Evolutionary conservation across 192 early-diverging fungal species (phyloP), one percentile per base, ranked within the genome.

Genomic region (Thoreauomyces humboldtii): DNA sequence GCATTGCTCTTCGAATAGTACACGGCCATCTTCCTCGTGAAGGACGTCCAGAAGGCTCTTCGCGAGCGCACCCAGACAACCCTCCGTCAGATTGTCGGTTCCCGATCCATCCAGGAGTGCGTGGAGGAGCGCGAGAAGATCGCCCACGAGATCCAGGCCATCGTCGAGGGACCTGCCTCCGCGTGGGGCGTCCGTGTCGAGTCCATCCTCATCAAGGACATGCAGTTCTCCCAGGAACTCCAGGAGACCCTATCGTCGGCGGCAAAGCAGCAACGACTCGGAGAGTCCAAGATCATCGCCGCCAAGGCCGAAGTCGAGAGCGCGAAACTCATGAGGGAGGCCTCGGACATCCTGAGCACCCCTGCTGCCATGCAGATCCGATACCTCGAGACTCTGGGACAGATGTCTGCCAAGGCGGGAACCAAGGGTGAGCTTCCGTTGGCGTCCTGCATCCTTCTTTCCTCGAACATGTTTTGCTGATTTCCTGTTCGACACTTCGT

Each of bases 31-130:
- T 97, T 87, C 75, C 84, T 89, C 15, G 91, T 96, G 7, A 77
- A 79, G n/a, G 76, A 93, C 61, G 90, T 95, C n/a, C 71, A 65
- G n/a, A 70, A 81, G 29, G 91, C 92, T 5, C 74, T 97, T 42
- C 71, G 87, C 32, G 94, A 97, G 72, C 81, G 93, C 52, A 93
- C 94, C 1, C 90, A 92, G 71, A 95, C 94, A 15, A 95, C 93
- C 0, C 70, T 97, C 28, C 80, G 94, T 14, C 88, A 92, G 24
- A 89, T 91, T 42, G 67, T 95, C 14, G 93, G 93, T 34, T 81
- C 85, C 19, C 86, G 87, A 19, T 88, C 87, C 2, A 74, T 97
- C 21, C 94, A 97, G 74, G 92, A 93, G 21, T 74, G 81, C 65
- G 89, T 97, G 52, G 94, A 97, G 74, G 89, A 94, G 74, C 85